Evolutionary conservation across 225 moss, liverwort and hornwort species (phyloP).

Genomic region (Marchantia polymorpha): DNA sequence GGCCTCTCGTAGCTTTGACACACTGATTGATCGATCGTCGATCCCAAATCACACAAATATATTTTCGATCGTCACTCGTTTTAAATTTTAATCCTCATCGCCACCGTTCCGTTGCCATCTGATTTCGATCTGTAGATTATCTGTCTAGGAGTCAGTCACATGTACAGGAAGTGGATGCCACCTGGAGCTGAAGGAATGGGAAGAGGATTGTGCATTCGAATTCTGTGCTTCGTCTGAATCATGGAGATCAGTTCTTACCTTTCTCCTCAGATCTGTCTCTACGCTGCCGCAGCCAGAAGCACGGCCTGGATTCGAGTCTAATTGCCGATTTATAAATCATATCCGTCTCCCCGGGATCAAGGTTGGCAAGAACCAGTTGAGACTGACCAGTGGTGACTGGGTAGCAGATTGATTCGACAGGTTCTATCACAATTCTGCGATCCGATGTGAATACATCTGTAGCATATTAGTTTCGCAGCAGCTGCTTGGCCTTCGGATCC

Average conservation of each 20-base stretch:
- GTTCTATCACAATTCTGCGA: background rate
- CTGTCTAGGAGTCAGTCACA: slow-evolving; percentile 11
- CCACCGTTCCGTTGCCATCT: background rate
- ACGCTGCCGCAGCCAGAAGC: background rate
- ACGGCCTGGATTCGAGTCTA: background rate
- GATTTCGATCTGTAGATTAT: slow-evolving; percentile 13
- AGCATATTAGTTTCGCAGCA: slow-evolving; percentile 10
- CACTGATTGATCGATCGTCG: slow-evolving; percentile 6
- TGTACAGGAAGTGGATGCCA: slow-evolving; percentile 20
- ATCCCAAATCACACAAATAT: slow-evolving; percentile 3
- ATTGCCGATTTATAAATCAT: background rate
- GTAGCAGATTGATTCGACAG: background rate
- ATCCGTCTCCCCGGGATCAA: background rate
- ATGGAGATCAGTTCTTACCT: background rate
- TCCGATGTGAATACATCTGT: slow-evolving; percentile 17
- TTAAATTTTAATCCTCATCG: background rate
- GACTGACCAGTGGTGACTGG: no score
- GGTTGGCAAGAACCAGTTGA: background rate
- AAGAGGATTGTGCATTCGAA: slow-evolving; percentile 11
- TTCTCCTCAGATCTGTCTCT: background rate
- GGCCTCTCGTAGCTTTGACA: background rate
- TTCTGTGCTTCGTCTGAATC: background rate
- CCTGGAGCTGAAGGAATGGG: slow-evolving; percentile 14
- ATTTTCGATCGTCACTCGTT: background rate
- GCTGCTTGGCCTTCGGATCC: background rate